These are phyloP conservation scores for Lumnitzera racemosa DNA, from an alignment of 345 rosid species.

Conservation along the genomic window DNA sequence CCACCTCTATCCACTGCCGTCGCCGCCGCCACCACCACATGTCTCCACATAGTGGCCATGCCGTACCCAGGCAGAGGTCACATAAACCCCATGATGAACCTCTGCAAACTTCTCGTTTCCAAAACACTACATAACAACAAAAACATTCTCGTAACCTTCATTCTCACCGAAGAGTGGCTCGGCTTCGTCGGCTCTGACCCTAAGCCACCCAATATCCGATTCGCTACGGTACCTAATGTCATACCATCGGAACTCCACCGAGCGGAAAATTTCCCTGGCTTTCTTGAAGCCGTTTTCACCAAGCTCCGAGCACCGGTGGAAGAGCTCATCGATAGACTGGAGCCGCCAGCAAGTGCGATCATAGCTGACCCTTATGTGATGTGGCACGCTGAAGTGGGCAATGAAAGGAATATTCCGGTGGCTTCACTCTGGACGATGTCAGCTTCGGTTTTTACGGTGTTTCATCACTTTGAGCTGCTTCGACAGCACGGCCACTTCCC, in stretches of 20 bases:
- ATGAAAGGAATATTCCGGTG: conserved; percentile 25
- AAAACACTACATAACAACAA: conserved; percentile 12
- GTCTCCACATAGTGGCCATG: conserved; percentile 41
- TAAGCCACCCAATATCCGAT: conserved; percentile 26
- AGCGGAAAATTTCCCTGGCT: conserved; percentile 27
- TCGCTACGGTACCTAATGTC: conserved; percentile 38
- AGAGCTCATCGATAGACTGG: conserved; percentile 31
- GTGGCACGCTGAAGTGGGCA: conserved; percentile 15
- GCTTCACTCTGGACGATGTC: conserved; percentile 20
- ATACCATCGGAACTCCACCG: conserved; percentile 39
- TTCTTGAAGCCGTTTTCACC: conserved; percentile 30
- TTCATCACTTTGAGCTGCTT: too few relatives aligned
- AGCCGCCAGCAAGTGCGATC: conserved; percentile 20
- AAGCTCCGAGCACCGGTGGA: conserved; percentile 45
- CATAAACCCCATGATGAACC: conserved; percentile 61
- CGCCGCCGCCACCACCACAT: too few relatives aligned
- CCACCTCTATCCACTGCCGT: too few relatives aligned
- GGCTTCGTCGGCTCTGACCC: conserved; percentile 32
- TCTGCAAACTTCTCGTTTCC: conserved; percentile 34
- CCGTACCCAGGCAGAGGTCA: conserved; percentile 72
- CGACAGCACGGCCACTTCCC: too few relatives aligned
- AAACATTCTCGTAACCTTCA: conserved; percentile 39
- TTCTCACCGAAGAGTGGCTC: conserved; percentile 68
- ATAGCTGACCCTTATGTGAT: conserved; percentile 16
- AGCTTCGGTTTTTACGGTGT: not conserved